Evolutionary conservation across 2,329 filamentous ascomycete genomes (phyloP), one percentile per base, ranked within the genome.

Genomic region (Tolypocladium album): DNA sequence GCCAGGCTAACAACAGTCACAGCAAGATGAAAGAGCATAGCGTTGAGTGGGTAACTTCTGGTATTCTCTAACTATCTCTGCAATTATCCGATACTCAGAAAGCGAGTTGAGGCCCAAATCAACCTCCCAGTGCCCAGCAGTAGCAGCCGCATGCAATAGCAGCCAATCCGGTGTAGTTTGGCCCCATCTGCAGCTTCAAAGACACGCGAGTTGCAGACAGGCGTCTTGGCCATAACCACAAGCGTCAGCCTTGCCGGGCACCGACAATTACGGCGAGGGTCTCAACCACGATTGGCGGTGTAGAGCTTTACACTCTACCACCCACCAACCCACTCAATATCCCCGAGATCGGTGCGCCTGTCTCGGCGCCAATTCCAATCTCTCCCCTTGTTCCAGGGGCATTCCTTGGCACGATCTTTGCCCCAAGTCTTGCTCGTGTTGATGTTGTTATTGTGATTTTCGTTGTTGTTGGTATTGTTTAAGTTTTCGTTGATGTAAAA

Each of bases 241-340:
- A 58, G 8, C 47, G n/a, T 12, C 31, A 57, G 47, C 58, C 24
- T 42, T 53, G 36, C 43, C 15, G 24, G 56, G 22, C 47, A 56
- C 55, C 57, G 58, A 53, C 60, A 60, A 60, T 61, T 60, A n/a
- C 20, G 50, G 50, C 50, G 58, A 64, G 68, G 70, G 74, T 75
- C 76, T 71, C 74, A 83, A 82, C 82, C 78, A 86, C 83, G 85
- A 86, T 82, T 84, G 84, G 73, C 79, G 71, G 72, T 60, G 61
- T 65, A 74, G 67, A 66, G 73, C 78, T 65, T 75, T 70, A 74
- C 74, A 86, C 86, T 64, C 74, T 89, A 86, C 86, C 90, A 95
- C 78, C 89, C 90, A 80, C 92, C 92, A 86, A 96, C 90, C 88
- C 93, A 96, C 85, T 96, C 92, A 79, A 92, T 78, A 71, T 93